Conservation (phyloP, 495 filamentous ascomycete species). For the Aspergillus cavernicola region DNA sequence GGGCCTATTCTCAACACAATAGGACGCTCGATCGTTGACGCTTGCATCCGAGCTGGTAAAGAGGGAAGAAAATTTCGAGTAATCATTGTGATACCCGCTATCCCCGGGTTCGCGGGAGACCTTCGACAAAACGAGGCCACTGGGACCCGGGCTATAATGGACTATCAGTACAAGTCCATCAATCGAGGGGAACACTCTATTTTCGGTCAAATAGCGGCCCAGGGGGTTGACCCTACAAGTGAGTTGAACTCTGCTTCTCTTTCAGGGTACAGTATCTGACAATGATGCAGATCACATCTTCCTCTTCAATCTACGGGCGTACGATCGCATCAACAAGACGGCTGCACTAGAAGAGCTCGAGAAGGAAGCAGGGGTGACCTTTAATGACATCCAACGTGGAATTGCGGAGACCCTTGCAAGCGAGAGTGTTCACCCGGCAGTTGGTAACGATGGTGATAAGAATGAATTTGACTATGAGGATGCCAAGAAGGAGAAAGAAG, state of each 20-base stretch:
- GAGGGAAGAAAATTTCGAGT: constrained; percentile 87
- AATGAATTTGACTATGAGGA: constrained; percentile 37
- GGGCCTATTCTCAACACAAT: constrained; percentile 81
- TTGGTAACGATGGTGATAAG: constrained; percentile 48
- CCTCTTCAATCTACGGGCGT: constrained; percentile 85
- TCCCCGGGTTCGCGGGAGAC: constrained; percentile 93
- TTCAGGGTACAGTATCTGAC: not conserved
- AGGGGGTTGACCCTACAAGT: constrained; percentile 71
- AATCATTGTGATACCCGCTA: constrained; percentile 83
- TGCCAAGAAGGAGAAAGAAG: constrained; percentile 34
- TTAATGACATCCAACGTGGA: constrained; percentile 79
- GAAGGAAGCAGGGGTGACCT: constrained; percentile 72
- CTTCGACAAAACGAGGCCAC: constrained; percentile 74
- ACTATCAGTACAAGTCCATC: constrained; percentile 97
- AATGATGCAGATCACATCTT: constrained; percentile 64
- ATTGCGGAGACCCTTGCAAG: constrained; percentile 84
- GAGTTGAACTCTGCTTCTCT: constrained; percentile 8
- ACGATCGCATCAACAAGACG: constrained; percentile 85
- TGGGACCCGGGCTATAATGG: constrained; percentile 94
- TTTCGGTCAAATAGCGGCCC: constrained; percentile 68
- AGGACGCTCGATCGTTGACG: constrained; percentile 84
- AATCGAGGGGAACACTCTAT: constrained; percentile 88
- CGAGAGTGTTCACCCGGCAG: constrained; percentile 60
- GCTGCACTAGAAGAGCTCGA: constrained; percentile 64
- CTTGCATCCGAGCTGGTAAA: constrained; percentile 73